Evolutionary conservation across 768 basidiomycete species (phyloP).

Genomic region (Tephrocybe sp.): DNA sequence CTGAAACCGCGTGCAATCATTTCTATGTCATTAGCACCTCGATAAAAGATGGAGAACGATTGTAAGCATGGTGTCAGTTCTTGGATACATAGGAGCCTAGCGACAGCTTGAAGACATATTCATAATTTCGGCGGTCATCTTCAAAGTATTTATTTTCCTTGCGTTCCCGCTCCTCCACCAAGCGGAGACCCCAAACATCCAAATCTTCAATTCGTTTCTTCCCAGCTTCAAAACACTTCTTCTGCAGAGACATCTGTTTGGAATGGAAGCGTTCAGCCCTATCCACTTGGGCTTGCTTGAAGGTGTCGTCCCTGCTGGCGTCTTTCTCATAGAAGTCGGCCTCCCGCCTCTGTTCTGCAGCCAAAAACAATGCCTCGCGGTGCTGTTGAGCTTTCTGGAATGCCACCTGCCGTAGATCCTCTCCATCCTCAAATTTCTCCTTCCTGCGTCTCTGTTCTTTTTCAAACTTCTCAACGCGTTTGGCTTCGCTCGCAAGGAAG

Average conservation of each 20-base stretch:
- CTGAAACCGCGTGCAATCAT: too few relatives aligned
- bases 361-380: background rate
- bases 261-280: background rate
- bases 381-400: constrained; percentile 1
- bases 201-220: background rate
- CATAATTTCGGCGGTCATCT: background rate
- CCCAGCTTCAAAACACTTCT: constrained; percentile 4
- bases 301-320: background rate
- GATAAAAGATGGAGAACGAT: too few relatives aligned
- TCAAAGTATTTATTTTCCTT: background rate
- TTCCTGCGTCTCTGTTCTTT: constrained; percentile 3
- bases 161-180: background rate
- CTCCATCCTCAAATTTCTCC: background rate
- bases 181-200: constrained; percentile 3
- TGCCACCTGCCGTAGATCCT: background rate
- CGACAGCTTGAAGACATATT: background rate
- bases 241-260: background rate
- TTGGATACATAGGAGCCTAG: background rate
- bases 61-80: too few relatives aligned
- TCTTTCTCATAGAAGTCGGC: background rate
- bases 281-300: background rate
- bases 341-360: background rate
- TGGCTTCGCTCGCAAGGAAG: constrained; percentile 3
- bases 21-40: too few relatives aligned
- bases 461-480: constrained; percentile 1